Percentiles rank a stretch among this genome's conserved stretches.
Conservation (phyloP, 2,329 filamentous ascomycete species). For the Neofusicoccum parvum region DNA sequence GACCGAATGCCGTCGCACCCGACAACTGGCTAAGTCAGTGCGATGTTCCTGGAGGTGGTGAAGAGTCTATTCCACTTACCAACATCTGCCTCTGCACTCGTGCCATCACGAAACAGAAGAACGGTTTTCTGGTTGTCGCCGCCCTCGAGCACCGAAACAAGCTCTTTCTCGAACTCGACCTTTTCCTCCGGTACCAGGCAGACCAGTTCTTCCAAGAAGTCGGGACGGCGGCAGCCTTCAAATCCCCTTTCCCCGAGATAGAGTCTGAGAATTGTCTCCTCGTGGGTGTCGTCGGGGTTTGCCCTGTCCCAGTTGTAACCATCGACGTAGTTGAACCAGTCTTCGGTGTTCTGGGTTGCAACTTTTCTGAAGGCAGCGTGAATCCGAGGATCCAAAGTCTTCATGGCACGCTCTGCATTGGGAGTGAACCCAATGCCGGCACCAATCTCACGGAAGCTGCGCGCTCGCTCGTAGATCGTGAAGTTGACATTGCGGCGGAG, state of each 20-base stretch:
- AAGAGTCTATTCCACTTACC: slow-evolving; percentile 8
- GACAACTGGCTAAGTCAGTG: background rate
- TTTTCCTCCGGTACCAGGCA: slow-evolving; percentile 18
- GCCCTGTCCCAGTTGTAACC: slow-evolving; percentile 13
- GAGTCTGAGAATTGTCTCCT: slow-evolving; percentile 24
- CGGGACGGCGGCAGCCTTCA: slow-evolving; percentile 19
- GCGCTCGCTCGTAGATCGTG: slow-evolving; percentile 33
- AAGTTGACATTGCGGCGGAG: slow-evolving; percentile 28
- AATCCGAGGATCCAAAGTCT: background rate
- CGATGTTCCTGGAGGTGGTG: too few species aligned
- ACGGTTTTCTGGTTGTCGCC: slow-evolving; percentile 28
- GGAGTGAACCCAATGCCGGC: slow-evolving; percentile 29
- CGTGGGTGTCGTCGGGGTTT: background rate
- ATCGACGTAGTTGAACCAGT: slow-evolving; percentile 22
- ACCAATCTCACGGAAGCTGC: slow-evolving; percentile 30
- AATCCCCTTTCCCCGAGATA: slow-evolving; percentile 26
- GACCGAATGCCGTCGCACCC: slow-evolving; percentile 15
- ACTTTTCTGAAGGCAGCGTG: background rate
- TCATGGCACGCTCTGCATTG: slow-evolving; percentile 11
- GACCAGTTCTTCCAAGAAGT: slow-evolving; percentile 24
- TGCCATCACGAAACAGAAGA: slow-evolving; percentile 40
- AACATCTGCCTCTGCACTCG: slow-evolving; percentile 31
- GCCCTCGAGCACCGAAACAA: slow-evolving; percentile 10
- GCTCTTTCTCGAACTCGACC: slow-evolving; percentile 22
- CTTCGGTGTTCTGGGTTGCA: background rate